Evolutionary conservation across 108 stramenopile species (phyloP), one percentile per base, ranked within the genome.

Genomic region (Skeletonema marinoi): DNA sequence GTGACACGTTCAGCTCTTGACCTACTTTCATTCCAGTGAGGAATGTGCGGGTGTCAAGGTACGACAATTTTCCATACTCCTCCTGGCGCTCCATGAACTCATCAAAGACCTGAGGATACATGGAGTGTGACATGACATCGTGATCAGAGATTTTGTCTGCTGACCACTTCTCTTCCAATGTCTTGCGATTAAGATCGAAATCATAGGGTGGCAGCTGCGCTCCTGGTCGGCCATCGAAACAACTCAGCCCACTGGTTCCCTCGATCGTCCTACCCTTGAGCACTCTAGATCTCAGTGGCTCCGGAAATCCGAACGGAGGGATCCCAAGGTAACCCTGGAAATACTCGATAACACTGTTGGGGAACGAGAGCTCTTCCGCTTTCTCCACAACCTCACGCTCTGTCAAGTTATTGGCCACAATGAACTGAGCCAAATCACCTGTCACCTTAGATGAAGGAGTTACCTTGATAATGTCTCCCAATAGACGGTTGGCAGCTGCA

Each of bases 401-500:
- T 10, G 92, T 90, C 17, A 98, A 83, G 32, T 96, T 81, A 73
- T 99, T 96, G 25, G 95, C 89, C 16, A 98, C 98, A 77, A 99
- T 87, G 85, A 98, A 98, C 79, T 98, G 96, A 4, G 98, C 98
- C 41, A 99, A 79, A 84, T 99, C 98, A 39, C 98, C 98, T 11
- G 93, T 92, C 8, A 97, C 97, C 93, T 99, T 98, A 63, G 85
- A 88, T 2, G 95, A 95, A 4, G 98, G 98, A 12, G 98, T 99
- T 17, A 98, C 98, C 88, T 99, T 99, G 78, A 96, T 89, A 54
- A 99, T 98, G 80, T 98, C 98, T 10, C 98, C 98, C 32, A 98
- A 78, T 62, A 99, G 74, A 3, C 87, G 78, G 78, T 99, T 99
- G 25, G 97, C 98, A 7, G 84, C 81, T 25, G 98, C 97, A 80